Conservation (phyloP, 192 early-diverging fungal species). For the Helicostylum pulchrum region DNA sequence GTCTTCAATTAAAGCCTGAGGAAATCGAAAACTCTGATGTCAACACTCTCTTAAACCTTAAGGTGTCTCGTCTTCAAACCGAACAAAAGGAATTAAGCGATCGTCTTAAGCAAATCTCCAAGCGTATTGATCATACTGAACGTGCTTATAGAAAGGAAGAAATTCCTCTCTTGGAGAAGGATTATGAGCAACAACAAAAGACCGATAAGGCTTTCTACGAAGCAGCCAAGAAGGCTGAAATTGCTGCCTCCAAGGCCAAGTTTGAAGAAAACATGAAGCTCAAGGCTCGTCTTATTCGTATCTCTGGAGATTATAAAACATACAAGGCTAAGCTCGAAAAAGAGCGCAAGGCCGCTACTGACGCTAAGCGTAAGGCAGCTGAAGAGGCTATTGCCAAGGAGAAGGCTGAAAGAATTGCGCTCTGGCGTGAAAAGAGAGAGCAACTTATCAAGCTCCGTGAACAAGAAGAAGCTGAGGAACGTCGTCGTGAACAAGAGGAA, state of each 20-base stretch:
- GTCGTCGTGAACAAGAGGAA: conserved; percentile 41
- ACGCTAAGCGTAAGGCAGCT: conserved; percentile 51
- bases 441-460: conserved; percentile 41
- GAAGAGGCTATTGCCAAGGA: conserved; percentile 65
- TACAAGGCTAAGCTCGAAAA: conserved; percentile 60
- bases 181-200: conserved; percentile 88
- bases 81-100: conserved; percentile 79
- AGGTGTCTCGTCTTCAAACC: conserved; percentile 89
- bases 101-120: conserved; percentile 70
- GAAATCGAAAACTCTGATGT: conserved; percentile 85
- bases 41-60: conserved; percentile 73
- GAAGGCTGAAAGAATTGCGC: conserved; percentile 66
- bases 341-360: conserved; percentile 56
- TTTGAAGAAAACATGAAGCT: conserved; percentile 69
- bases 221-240: conserved; percentile 63
- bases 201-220: conserved; percentile 79
- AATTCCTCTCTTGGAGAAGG: conserved; percentile 83
- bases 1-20: conserved; percentile 42
- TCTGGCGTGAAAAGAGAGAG: conserved; percentile 52
- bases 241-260: conserved; percentile 61
- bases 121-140: conserved; percentile 87
- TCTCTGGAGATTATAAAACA: conserved; percentile 74
- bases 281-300: conserved; percentile 79
- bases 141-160: conserved; percentile 92
- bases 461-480: conserved; percentile 41